Base-by-base conservation (phyloP, 140 eudicot species). In the Anethum foeniculum region DNA sequence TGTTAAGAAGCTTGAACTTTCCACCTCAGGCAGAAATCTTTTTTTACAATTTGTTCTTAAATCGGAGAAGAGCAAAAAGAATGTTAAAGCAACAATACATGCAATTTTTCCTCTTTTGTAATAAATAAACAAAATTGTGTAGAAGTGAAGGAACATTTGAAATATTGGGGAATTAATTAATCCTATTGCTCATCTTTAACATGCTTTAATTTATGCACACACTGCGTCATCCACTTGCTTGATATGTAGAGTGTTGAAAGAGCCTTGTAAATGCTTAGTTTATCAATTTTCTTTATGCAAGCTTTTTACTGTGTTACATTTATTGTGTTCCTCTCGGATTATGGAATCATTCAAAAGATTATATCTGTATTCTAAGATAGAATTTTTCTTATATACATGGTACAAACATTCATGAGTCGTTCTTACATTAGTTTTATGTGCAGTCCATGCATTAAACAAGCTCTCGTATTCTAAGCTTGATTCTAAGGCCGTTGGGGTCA, bases 361-460 rank as follows among this genome's bases (percentile, higher is more conserved):
- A 65, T 65, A 28, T 28, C 21, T 65, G 72, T 28, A 23, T 28
- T 65, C 21, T 28, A 25, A 13, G 8, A 12, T 30, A 65, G 72
- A 65, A 5, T 65, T 28, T 65, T 28, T 19, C 39, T 30, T 65
- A 28, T 19, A 28, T 65, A 3, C 21, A 16, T 65, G 77, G 39
- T 72, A 43, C 38, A 67, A 80, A 69, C 58, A 16, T 67, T 77
- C 72, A 71, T 82, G 78, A 84, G 62, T 83, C 77, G 77, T 39
- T 10, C 72, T 16, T 69, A 49, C 39, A 39, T 85, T 16, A 75
- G 23, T 3, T 83, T 46, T 79, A 62, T 65, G 82, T 91, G 89
- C 89, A 93, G 99, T 96, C 85, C 97, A 93, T 88, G 97, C 99
- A 75, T 79, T 96, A 87, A 96, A 93, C 91, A 96, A 96, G 90